phyloP scores from a whole-genome alignment of 2,329 filamentous ascomycete genomes.

The Monilinia aucupariae region DNA sequence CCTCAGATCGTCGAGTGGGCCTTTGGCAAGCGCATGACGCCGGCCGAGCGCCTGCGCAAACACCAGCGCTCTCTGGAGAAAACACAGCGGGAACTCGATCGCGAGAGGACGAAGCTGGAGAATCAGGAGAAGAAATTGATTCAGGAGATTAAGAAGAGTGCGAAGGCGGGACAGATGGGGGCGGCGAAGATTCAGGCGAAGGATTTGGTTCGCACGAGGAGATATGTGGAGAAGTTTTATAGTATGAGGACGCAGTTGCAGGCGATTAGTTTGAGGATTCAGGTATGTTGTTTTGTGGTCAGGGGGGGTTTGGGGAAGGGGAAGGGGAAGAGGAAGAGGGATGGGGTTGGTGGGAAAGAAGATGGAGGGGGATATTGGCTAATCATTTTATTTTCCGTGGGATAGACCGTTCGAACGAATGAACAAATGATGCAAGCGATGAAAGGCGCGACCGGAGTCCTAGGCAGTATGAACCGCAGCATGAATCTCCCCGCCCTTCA shows the following conservation, averaged over 20 bases:
- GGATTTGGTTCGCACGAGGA: slow-evolving; percentile 85
- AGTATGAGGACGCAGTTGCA: slow-evolving; percentile 96
- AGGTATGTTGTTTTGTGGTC: slow-evolving; percentile 51
- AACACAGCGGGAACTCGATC: slow-evolving; percentile 91
- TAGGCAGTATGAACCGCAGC: slow-evolving; percentile 94
- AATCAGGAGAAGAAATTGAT: slow-evolving; percentile 98
- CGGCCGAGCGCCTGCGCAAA: slow-evolving; percentile 82
- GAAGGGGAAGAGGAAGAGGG: not conserved
- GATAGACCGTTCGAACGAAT: slow-evolving; percentile 89
- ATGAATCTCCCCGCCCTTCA: slow-evolving; percentile 97
- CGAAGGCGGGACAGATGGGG: slow-evolving; percentile 97
- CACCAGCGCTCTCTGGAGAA: slow-evolving; percentile 97
- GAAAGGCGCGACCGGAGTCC: slow-evolving; percentile 90
- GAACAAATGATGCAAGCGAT: slow-evolving; percentile 99
- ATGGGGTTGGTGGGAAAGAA: not conserved
- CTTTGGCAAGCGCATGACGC: slow-evolving; percentile 98
- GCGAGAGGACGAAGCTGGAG: slow-evolving; percentile 91
- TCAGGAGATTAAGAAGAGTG: slow-evolving; percentile 94
- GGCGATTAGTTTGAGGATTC: slow-evolving; percentile 89
- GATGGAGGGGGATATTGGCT: not conserved
- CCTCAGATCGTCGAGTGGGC: slow-evolving; percentile 92
- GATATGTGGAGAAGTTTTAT: slow-evolving; percentile 98
- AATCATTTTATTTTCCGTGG: not conserved
- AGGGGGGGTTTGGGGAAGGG: not conserved
- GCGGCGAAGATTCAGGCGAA: slow-evolving; percentile 98